Evolutionary conservation across 768 basidiomycete species (phyloP), one percentile per base, ranked within the genome.

Genomic region (Mycena venus): DNA sequence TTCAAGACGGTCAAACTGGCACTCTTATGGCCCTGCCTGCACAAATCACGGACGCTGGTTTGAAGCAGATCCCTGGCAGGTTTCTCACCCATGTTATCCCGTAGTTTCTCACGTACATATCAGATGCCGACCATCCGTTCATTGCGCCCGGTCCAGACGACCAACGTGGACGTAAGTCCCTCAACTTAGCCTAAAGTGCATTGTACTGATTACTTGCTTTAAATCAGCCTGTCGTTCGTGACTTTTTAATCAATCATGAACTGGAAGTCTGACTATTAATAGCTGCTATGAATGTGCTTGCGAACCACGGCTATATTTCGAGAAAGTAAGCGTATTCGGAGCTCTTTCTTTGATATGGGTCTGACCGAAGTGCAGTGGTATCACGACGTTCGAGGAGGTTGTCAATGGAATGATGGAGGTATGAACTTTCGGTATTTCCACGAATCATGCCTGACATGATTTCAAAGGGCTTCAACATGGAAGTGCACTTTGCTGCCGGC

Each of bases 271-370:
- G 25, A 68, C 51, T 17, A 8, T 17, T 21, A 42, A 25, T 40
- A 76, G 72, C 75, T 34, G 72, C 75, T 36, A 73, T 76, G 75
- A 76, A 76, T 70, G 74, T 72, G 7, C 73, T 74, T 23, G 73
- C 73, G 27, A 74, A 74, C 34, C 73, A 74, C 5, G 73, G 73
- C 2, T 69, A 68, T 56, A 76, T 76, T 47, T 59, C 75, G 5
- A 62, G 70, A 68, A 76, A 73, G 74, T 75, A 38, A 21, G 36
- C 2, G 12, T 31, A 19, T n/a, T n/a, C n/a, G n/a, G n/a, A n/a
- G n/a, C n/a, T n/a, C n/a, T n/a, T n/a, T n/a, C n/a, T n/a, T n/a
- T n/a, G n/a, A n/a, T n/a, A n/a, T n/a, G n/a, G n/a, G n/a, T n/a
- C n/a, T n/a, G n/a, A n/a, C n/a, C n/a, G n/a, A 21, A 8, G 2